Conservation (phyloP, 169 alveolate species). For the Eimeria tenella region DNA sequence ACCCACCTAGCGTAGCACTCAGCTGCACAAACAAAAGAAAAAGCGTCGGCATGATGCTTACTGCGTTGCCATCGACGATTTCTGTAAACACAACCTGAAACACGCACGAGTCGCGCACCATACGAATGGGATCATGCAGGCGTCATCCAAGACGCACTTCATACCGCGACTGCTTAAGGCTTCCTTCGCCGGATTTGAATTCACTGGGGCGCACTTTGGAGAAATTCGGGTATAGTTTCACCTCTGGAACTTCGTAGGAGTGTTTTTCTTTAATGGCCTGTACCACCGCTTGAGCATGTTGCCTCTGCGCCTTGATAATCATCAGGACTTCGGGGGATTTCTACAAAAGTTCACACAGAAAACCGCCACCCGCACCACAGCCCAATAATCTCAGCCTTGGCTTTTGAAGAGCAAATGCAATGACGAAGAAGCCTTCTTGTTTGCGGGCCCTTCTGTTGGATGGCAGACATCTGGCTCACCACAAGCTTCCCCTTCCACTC, state of each 20-base stretch:
- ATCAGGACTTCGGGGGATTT: conserved; percentile 64
- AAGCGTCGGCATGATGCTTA: background rate
- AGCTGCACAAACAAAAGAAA: too few species aligned
- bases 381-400: background rate
- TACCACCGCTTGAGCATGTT: conserved; percentile 36
- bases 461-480: conserved; percentile 44
- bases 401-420: background rate
- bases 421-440: too few species aligned
- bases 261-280: conserved; percentile 62
- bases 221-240: background rate
- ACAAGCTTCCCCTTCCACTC: conserved; percentile 78
- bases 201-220: too few species aligned
- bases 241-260: conserved; percentile 80
- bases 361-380: background rate
- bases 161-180: too few species aligned
- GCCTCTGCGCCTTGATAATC: conserved; percentile 75
- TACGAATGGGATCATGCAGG: too few species aligned
- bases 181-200: too few species aligned
- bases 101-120: background rate
- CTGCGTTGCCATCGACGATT: conserved; percentile 74
- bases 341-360: conserved; percentile 45
- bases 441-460: background rate
- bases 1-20: too few species aligned
- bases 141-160: too few species aligned
- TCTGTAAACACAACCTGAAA: conserved; percentile 76